Percentiles rank a stretch among this genome's conserved stretches.
phyloP scores from a whole-genome alignment of 1,139 yeast species.

The Kazachstania sp. region DNA sequence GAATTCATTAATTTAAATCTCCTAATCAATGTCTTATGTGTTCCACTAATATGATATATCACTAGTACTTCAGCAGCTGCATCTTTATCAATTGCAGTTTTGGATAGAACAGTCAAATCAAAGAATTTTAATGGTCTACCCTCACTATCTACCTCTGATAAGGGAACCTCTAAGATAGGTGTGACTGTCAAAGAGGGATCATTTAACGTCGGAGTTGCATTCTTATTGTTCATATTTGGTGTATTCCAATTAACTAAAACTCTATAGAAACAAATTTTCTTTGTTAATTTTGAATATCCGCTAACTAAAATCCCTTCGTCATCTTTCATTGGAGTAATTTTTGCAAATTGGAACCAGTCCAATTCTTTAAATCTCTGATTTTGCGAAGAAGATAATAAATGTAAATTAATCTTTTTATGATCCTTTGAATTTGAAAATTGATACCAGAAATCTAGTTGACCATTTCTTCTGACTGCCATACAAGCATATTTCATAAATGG shows the following conservation, averaged over 20 bases:
- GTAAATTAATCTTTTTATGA: conserved; percentile 30
- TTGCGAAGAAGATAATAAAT: conserved; percentile 17
- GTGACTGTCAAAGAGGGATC: conserved; percentile 27
- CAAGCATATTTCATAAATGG: conserved; percentile 32
- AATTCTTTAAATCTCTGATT: conserved; percentile 22
- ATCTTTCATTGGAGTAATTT: conserved; percentile 28
- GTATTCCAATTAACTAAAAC: conserved; percentile 29
- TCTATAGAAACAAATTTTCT: conserved; percentile 25
- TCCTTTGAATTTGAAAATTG: conserved; percentile 33
- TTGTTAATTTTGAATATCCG: conserved; percentile 22
- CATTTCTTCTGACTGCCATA: conserved; percentile 29
- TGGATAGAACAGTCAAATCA: conserved; percentile 24
- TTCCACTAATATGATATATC: conserved; percentile 22
- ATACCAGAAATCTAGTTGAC: conserved; percentile 32
- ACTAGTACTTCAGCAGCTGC: conserved; percentile 26
- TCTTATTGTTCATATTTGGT: conserved; percentile 7
- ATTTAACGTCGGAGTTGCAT: conserved; percentile 20
- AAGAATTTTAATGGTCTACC: conserved; percentile 20
- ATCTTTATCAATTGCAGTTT: conserved; percentile 25
- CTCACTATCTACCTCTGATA: conserved; percentile 20
- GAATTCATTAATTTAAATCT: conserved; percentile 18
- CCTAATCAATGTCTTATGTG: conserved; percentile 21
- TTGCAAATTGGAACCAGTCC: conserved; percentile 29
- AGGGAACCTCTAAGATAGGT: conserved; percentile 20
- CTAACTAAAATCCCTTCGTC: conserved; percentile 28